These are phyloP conservation scores for Rhodotorula sp. DNA, from an alignment of 1,284 basidiomycete genomes.

Conservation along the genomic window DNA sequence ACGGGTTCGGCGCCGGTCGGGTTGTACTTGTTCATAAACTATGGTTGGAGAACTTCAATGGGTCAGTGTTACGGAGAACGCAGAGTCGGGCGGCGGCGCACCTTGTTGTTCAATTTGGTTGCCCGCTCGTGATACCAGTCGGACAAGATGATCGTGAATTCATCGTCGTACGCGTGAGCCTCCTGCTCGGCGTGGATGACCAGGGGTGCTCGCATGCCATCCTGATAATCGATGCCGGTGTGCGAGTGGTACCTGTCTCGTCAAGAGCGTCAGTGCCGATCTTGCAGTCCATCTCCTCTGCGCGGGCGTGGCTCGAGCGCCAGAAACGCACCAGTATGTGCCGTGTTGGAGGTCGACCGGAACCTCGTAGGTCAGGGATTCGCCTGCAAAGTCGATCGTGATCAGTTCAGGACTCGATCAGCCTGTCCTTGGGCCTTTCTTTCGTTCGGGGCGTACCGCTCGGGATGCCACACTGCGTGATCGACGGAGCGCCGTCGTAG, in stretches of 20 bases:
- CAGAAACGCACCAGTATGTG: constrained; percentile 34
- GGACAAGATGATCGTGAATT: constrained; percentile 77
- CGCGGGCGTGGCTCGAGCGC: no score
- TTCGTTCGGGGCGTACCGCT: constrained; percentile 51
- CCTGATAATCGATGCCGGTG: constrained; percentile 42
- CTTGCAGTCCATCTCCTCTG: no score
- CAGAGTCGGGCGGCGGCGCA: neutral
- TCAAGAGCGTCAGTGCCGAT: neutral
- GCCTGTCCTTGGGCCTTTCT: neutral
- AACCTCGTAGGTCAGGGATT: constrained; percentile 73
- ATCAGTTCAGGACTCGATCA: no score
- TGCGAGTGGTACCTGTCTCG: constrained; percentile 40
- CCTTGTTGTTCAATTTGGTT: constrained; percentile 20
- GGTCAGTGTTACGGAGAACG: no score
- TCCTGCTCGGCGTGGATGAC: constrained; percentile 64
- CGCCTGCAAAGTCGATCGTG: constrained; percentile 16
- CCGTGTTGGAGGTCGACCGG: constrained; percentile 59
- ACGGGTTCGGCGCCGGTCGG: constrained; percentile 76
- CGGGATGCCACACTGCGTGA: constrained; percentile 87
- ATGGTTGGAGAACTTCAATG: constrained; percentile 40
- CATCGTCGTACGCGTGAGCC: constrained; percentile 72
- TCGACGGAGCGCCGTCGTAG: constrained; percentile 80
- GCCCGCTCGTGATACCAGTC: constrained; percentile 63
- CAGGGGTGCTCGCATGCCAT: constrained; percentile 75
- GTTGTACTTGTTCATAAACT: constrained; percentile 66